Evolutionary conservation across 2,329 filamentous ascomycete species (phyloP), one percentile per base, ranked within the genome.

Genomic region (Epichloe amarillans): DNA sequence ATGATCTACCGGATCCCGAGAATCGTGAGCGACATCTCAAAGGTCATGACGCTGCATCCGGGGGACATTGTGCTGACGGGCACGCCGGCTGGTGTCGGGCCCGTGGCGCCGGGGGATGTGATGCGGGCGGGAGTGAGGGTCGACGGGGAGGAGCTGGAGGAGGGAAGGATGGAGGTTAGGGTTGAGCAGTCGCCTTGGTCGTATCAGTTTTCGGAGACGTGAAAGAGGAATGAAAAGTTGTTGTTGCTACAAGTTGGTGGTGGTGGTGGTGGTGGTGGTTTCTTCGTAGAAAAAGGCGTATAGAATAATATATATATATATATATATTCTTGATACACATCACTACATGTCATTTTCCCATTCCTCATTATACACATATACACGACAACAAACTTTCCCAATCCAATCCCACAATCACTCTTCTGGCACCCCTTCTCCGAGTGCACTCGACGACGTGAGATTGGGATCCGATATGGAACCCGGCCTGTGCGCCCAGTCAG

Each of bases 51-150:
- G 8, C 74, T 98, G 53, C 84, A 95, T 68, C 80, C 86, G 62
- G 93, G 93, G 46, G 93, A 98, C 67, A 83, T 98, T 62, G 82
- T 98, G 46, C 72, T 98, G 59, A 98, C 93, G n/a, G 93, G 93
- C 17, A 98, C 93, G 47, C 93, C 93, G 47, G 96, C 96, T 71
- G 93, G 93, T 12, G 93, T 98, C 2, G 93, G 93, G 1, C 76
- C 83, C 19, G 89, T 95, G 2, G 80, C 82, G 53, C 82, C 86
- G 1, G 93, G 2, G 2, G 90, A 98, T 69, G 74, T 91, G 35
- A 88, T 98, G 77, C 83, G 77, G 56, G 90, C 87, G 26, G 89
- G 89, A 4, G 74, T 97, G 58, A 82, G 80, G 64, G 81, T 95
- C 33, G 74, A 77, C 52, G 90, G 90, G 38, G 82, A 84, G 72